A percentile compares a stretch with the other conserved stretches of the same genome.
Conservation (phyloP, 805 yeast species). For the Tetrapisispora nanseiensis region DNA sequence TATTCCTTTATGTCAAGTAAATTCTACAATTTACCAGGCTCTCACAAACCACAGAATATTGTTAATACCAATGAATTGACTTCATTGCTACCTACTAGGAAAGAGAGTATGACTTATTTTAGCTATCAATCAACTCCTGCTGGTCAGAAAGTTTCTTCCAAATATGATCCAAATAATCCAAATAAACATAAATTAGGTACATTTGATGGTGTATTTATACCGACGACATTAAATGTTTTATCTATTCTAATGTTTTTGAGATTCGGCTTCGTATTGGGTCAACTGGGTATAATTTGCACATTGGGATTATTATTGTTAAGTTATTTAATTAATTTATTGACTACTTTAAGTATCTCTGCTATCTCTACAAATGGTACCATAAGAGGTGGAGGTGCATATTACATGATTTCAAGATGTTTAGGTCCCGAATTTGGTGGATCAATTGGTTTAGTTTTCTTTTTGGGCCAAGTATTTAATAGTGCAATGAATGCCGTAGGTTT, state of each 20-base stretch:
- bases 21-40: conserved; percentile 30
- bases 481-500: conserved; percentile 94
- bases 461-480: conserved; percentile 88
- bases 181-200: conserved; percentile 56
- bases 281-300: conserved; percentile 81
- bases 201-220: conserved; percentile 82
- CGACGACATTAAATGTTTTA: conserved; percentile 84
- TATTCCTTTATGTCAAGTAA: conserved; percentile 17
- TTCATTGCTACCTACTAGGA: conserved; percentile 16
- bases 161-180: conserved; percentile 26
- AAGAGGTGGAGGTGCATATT: conserved; percentile 96
- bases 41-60: conserved; percentile 22
- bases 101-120: conserved; percentile 20
- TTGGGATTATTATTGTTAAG: conserved; percentile 57
- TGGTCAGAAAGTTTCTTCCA: conserved; percentile 20
- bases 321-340: conserved; percentile 70
- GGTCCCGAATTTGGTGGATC: conserved; percentile 99
- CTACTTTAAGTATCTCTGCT: conserved; percentile 86
- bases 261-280: conserved; percentile 92
- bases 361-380: conserved; percentile 97
- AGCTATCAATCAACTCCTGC: conserved; percentile 22
- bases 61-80: conserved; percentile 15
- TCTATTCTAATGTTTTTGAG: conserved; percentile 92
- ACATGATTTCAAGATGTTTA: conserved; percentile 87
- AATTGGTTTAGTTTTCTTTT: conserved; percentile 85